Evolutionary conservation across 139 green algal species (phyloP).

Genomic region (Coelastrella sp.): DNA sequence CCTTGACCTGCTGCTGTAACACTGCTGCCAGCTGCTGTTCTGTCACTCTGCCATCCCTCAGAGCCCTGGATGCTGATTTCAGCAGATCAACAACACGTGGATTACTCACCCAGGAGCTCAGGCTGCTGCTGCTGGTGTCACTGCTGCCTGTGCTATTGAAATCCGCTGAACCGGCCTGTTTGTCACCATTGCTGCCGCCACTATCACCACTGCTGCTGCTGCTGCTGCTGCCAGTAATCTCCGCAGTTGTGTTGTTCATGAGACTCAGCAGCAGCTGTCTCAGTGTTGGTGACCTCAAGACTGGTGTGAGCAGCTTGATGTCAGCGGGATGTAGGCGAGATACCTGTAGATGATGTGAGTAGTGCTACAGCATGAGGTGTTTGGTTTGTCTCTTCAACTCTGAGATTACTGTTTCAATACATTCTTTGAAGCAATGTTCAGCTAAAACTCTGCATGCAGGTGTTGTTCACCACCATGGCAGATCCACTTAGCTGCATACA

Average conservation of each 20-base stretch:
- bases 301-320: conserved; percentile 18
- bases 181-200: neutral
- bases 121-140: neutral
- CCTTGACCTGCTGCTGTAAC: conserved; percentile 52
- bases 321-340: conserved; percentile 63
- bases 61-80: conserved; percentile 61
- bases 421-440: no score
- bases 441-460: no score
- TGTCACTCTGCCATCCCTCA: conserved; percentile 69
- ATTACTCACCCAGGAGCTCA: conserved; percentile 44
- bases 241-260: neutral
- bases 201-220: conserved; percentile 1
- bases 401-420: no score
- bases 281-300: conserved; percentile 50
- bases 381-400: no score
- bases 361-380: no score
- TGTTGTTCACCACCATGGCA: no score
- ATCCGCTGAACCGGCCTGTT: no score
- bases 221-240: neutral
- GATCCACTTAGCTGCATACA: no score
- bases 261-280: conserved; percentile 61
- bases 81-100: conserved; percentile 71
- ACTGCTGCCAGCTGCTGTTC: conserved; percentile 69
- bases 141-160: neutral
- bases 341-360: no score